Evolutionary conservation across 2,329 filamentous ascomycete species (phyloP), one percentile per base, ranked within the genome.

Genomic region (Karstenula rhodostoma): DNA sequence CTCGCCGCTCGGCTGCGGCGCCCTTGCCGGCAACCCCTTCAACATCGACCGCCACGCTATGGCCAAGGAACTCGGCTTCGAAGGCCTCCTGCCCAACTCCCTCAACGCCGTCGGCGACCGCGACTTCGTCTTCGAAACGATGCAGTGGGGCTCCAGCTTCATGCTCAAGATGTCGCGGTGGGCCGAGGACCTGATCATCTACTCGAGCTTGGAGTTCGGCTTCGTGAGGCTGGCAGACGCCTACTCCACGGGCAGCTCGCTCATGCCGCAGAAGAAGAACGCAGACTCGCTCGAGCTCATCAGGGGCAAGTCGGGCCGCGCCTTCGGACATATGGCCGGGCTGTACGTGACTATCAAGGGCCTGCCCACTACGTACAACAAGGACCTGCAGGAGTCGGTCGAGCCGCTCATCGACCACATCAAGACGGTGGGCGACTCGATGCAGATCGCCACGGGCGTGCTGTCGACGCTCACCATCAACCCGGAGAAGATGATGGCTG

Each of bases 231-330:
- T 95, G 17, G 90, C 91, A 8, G 92, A 96, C 73, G 90, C 90
- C 0, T 95, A 94, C 78, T 88, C 86, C 0, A 94, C 92, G 0
- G 91, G 91, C 5, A 90, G 87, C 67, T 89, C 86, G 3, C 80
- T 93, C 57, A 93, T 94, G 90, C 90, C 91, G 2, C 89, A 95
- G 76, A 94, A 94, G 86, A 93, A 93, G 84, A 94, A 94, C 79
- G 84, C 85, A 1, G 91, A 94, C 78, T 89, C 86, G 43, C 82
- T 94, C 22, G 87, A 91, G 71, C 82, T 94, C 37, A 84, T 94
- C 61, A 86, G 91, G n/a, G 91, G 91, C 55, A 94, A 94, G 81
- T 83, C 85, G 32, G 92, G 91, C 1, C 85, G 90, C 60, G 86
- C 88, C 3, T 94, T 96, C 72, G 93, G 92, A 27, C 89, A 93